phyloP scores from a whole-genome alignment of 768 basidiomycete species.

The Daedalea quercina region DNA sequence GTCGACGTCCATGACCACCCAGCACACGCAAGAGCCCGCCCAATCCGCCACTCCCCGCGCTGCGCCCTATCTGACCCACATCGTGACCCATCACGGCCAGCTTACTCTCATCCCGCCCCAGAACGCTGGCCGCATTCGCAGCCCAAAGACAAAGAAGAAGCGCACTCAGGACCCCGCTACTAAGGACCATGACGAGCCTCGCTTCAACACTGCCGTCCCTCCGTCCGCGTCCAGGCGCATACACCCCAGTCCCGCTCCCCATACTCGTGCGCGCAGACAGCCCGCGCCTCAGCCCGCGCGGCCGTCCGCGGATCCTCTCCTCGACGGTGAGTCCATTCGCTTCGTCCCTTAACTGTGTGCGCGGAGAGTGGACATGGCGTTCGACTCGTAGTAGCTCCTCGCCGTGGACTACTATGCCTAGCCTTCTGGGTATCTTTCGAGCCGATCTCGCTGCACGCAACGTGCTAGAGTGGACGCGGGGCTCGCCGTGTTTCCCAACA shows the following conservation, averaged over 20 bases:
- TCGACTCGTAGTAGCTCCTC: too few species aligned
- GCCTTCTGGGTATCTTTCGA: too few species aligned
- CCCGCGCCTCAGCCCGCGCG: constrained; percentile 4
- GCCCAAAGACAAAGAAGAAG: constrained; percentile 31
- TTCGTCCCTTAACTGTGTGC: too few species aligned
- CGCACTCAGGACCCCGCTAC: constrained; percentile 1
- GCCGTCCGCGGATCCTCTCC: constrained; percentile 3
- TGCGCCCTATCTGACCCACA: constrained; percentile 54
- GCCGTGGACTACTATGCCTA: too few species aligned
- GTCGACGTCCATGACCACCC: background rate
- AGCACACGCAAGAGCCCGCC: background rate
- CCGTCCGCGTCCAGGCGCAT: constrained; percentile 14
- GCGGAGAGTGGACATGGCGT: too few species aligned
- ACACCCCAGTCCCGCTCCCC: constrained; percentile 4
- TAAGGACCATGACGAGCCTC: constrained; percentile 18
- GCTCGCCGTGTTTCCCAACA: too few species aligned
- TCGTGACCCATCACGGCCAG: constrained; percentile 47
- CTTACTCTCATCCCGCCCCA: constrained; percentile 44
- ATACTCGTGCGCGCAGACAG: constrained; percentile 11
- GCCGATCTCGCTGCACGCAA: too few species aligned
- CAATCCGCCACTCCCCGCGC: constrained; percentile 19
- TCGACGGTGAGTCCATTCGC: constrained; percentile 13
- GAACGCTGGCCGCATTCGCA: constrained; percentile 41
- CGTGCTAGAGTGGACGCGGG: too few species aligned
- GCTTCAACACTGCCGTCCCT: constrained; percentile 19